Evolutionary conservation across 1,284 basidiomycete species (phyloP).

Genomic region (Ustilago bromivora): DNA sequence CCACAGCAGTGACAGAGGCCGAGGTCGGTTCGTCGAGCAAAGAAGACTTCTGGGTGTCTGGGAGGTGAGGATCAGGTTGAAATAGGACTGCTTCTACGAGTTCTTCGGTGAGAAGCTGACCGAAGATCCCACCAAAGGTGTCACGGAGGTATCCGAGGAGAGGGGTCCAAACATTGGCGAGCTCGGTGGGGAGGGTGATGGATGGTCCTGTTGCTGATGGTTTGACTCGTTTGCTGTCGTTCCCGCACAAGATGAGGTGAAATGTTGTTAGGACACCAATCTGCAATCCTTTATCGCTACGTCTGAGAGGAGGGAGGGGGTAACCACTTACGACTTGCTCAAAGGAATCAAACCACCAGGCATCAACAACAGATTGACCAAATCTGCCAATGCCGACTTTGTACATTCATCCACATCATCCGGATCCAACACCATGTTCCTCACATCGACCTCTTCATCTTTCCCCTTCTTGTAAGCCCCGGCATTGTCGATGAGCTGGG

Average conservation of each 20-base stretch:
- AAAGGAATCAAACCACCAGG: constrained; percentile 47
- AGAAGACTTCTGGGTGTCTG: not conserved
- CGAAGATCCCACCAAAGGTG: constrained; percentile 31
- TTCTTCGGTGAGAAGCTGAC: constrained; percentile 30
- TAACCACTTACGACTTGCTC: constrained; percentile 10
- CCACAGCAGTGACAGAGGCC: not conserved
- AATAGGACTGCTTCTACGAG: constrained; percentile 23
- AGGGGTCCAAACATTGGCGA: constrained; percentile 33
- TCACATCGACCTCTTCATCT: constrained; percentile 29
- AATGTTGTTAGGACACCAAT: too few relatives aligned
- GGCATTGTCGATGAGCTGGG: constrained; percentile 31
- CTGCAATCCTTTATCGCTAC: too few relatives aligned
- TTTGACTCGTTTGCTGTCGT: constrained; percentile 22
- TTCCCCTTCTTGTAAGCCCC: constrained; percentile 16
- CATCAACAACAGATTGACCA: constrained; percentile 35
- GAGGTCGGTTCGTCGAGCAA: not conserved
- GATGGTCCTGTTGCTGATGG: constrained; percentile 1
- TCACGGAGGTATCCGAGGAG: constrained; percentile 37
- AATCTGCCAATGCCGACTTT: constrained; percentile 21
- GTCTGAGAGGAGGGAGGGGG: not conserved
- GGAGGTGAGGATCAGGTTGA: not conserved
- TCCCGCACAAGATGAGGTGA: not conserved
- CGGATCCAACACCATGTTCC: constrained; percentile 24
- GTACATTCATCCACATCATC: constrained; percentile 49
- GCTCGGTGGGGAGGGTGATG: constrained; percentile 21